A percentile compares a stretch with the other conserved stretches of the same genome.
These are phyloP conservation scores for Mycena capillaripes DNA, from an alignment of 768 basidiomycete genomes.

Conservation along the genomic window DNA sequence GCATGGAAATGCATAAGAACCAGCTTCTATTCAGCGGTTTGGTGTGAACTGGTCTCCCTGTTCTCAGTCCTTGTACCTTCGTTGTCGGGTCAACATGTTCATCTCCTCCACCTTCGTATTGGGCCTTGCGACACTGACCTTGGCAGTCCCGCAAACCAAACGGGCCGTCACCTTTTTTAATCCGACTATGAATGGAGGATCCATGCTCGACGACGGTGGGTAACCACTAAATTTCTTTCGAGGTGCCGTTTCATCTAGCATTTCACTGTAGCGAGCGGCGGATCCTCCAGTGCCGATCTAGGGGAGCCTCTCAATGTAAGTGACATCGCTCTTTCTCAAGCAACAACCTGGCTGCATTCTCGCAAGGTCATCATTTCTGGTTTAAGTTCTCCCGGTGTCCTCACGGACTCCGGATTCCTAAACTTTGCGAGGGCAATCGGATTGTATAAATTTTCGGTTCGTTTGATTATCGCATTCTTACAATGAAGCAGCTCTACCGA, in stretches of 20 bases:
- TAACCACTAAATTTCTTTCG: too few relatives aligned
- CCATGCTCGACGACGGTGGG: constrained; percentile 72
- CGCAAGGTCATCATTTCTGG: constrained; percentile 74
- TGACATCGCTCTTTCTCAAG: constrained; percentile 51
- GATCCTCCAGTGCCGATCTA: constrained; percentile 41
- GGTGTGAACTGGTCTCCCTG: constrained; percentile 21
- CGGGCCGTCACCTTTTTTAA: constrained; percentile 54
- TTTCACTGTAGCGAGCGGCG: constrained; percentile 18
- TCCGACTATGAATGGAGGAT: constrained; percentile 67
- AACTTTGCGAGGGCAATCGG: constrained; percentile 75
- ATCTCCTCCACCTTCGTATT: constrained; percentile 20
- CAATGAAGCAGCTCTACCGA: constrained; percentile 27
- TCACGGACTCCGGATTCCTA: constrained; percentile 67
- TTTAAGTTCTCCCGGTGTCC: constrained; percentile 67
- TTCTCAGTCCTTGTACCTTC: not conserved
- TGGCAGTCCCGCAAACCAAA: constrained; percentile 18
- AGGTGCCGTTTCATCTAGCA: not conserved
- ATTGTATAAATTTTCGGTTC: constrained; percentile 61
- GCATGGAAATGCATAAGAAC: constrained; percentile 3
- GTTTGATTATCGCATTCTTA: constrained; percentile 46
- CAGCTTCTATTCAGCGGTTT: not conserved
- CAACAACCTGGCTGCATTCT: constrained; percentile 38
- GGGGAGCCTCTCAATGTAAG: constrained; percentile 87
- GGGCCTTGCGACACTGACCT: constrained; percentile 12
- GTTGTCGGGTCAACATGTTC: constrained; percentile 32